Evolutionary conservation across 2,329 filamentous ascomycete species (phyloP).

Genomic region (Aspergillus niger): DNA sequence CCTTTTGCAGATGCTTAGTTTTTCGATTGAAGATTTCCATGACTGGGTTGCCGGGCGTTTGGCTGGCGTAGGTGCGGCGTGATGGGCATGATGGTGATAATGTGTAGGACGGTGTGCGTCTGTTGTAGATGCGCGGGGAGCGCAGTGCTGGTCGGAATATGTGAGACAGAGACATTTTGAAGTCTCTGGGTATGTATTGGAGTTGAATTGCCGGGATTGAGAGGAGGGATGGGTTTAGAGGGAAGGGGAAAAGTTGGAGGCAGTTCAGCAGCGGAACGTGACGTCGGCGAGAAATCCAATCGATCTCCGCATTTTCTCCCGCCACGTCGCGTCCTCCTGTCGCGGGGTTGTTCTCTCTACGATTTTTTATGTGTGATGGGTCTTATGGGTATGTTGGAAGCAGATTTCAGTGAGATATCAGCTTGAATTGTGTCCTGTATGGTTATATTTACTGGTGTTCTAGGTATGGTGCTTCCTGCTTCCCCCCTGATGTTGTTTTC

Average conservation of each 20-base stretch:
- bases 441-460: not conserved
- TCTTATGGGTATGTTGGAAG: not conserved
- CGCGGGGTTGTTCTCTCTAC: not conserved
- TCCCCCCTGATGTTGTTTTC: not conserved
- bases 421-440: not conserved
- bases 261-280: not conserved
- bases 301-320: slow-evolving; percentile 7
- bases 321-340: not conserved
- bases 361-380: too few relatives aligned
- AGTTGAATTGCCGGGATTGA: not conserved
- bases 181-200: not conserved
- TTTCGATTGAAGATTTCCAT: slow-evolving; percentile 89
- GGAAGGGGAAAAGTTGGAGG: not conserved
- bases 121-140: slow-evolving; percentile 20
- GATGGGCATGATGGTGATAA: slow-evolving; percentile 8
- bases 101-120: slow-evolving; percentile 4
- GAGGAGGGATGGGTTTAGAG: not conserved
- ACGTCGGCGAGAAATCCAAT: slow-evolving; percentile 6
- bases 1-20: slow-evolving; percentile 88
- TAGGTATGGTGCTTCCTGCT: not conserved
- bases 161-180: slow-evolving; percentile 29
- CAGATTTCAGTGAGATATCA: not conserved
- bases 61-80: slow-evolving; percentile 69
- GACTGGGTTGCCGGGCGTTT: slow-evolving; percentile 72
- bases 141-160: slow-evolving; percentile 18